These are phyloP conservation scores for Globisporangium polare DNA, from an alignment of 352 stramenopile genomes.

Conservation along the genomic window DNA sequence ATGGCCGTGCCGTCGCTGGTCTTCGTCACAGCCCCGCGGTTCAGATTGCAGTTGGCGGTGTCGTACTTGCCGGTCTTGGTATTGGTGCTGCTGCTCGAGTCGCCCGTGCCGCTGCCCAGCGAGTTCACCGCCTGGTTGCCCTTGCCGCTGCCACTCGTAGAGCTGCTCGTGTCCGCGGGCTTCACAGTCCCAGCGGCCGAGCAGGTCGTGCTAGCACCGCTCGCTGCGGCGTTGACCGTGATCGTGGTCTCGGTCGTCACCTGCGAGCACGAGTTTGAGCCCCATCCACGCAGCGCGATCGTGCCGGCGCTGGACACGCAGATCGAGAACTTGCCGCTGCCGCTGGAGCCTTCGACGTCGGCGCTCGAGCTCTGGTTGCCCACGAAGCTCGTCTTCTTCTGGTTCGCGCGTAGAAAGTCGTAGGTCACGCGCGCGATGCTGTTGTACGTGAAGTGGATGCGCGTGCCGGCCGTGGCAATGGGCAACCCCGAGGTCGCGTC, in stretches of 20 bases:
- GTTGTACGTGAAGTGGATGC: conserved; percentile 50
- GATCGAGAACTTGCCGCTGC: conserved; percentile 43
- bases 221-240: conserved; percentile 20
- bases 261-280: conserved; percentile 41
- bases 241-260: conserved; percentile 45
- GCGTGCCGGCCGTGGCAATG: conserved; percentile 32
- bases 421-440: conserved; percentile 58
- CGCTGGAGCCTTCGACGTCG: conserved; percentile 17
- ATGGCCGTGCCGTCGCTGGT: conserved; percentile 27
- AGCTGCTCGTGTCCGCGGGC: conserved; percentile 1
- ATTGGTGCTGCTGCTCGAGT: not conserved
- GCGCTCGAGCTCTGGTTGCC: conserved; percentile 32
- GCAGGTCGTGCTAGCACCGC: not conserved
- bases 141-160: not conserved
- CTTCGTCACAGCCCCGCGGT: conserved; percentile 41
- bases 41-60: conserved; percentile 42
- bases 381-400: conserved; percentile 59
- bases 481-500: conserved; percentile 19
- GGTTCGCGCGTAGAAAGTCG: conserved; percentile 44
- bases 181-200: conserved; percentile 4
- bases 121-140: conserved; percentile 11
- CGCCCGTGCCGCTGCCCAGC: conserved; percentile 15
- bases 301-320: conserved; percentile 46
- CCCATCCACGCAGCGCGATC: conserved; percentile 64
- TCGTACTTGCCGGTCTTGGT: conserved; percentile 20